These are phyloP conservation scores for Coniochaeta pulveracea DNA, from an alignment of 2,329 filamentous ascomycete species.

Conservation along the genomic window DNA sequence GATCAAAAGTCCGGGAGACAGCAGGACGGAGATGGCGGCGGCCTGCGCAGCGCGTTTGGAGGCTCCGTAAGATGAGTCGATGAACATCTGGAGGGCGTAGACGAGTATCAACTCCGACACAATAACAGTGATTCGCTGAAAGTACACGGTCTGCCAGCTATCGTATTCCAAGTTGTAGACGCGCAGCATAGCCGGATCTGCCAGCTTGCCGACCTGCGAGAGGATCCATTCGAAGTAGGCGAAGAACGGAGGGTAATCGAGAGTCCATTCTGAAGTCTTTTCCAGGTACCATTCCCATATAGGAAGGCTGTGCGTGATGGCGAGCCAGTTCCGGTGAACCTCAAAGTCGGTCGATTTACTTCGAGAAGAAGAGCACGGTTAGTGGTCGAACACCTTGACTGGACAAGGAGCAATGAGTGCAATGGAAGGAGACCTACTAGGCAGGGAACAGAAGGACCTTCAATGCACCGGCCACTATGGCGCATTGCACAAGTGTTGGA, in stretches of 20 bases:
- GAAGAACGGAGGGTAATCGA: conserved; percentile 98
- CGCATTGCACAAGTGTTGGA: conserved; percentile 82
- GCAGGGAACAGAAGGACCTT: conserved; percentile 89
- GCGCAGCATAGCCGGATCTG: conserved; percentile 72
- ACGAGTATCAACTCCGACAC: conserved; percentile 73
- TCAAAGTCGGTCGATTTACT: conserved; percentile 99
- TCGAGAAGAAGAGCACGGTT: conserved; percentile 8
- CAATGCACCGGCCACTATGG: conserved; percentile 73
- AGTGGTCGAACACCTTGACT: not conserved
- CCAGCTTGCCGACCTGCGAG: conserved; percentile 66
- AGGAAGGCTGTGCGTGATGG: conserved; percentile 83
- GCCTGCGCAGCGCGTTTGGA: conserved; percentile 68
- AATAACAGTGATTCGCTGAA: conserved; percentile 84
- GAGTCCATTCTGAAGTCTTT: conserved; percentile 97
- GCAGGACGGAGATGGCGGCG: conserved; percentile 75
- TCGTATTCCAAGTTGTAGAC: conserved; percentile 75
- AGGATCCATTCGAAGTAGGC: conserved; percentile 93
- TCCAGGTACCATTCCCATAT: conserved; percentile 91
- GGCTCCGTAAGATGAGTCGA: conserved; percentile 54
- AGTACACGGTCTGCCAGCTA: conserved; percentile 90
- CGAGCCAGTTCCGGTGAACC: conserved; percentile 97
- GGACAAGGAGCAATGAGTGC: not conserved
- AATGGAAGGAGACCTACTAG: conserved; percentile 55
- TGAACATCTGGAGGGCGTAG: conserved; percentile 71
- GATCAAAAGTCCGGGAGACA: conserved; percentile 87